Evolutionary conservation across 1,284 basidiomycete species (phyloP), one percentile per base, ranked within the genome.

Genomic region (Thecaphora thlaspeos): DNA sequence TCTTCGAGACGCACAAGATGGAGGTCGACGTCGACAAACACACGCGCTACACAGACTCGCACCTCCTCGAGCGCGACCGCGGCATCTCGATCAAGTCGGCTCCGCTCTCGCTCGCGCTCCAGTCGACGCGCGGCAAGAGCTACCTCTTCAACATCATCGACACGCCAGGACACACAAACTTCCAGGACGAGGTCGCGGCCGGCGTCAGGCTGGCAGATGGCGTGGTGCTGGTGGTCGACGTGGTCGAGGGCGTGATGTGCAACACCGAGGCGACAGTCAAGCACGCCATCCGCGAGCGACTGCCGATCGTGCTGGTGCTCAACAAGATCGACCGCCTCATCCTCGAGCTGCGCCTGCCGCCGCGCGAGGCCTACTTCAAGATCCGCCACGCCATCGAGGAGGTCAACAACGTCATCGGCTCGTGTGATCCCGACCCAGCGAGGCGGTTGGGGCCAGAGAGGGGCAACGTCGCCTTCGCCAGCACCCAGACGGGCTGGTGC

Each of bases 311-410:
- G 4, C 84, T 99, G 28, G 87, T 98, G 18, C 84, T 99, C 67
- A 99, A 98, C 84, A 98, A 99, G 83, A 87, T 98, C 72, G 95
- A 99, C 80, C 86, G 95, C 51, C 84, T 98, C 43, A 94, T 98
- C 63, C 85, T 98, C 43, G 95, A 99, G 80, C 83, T 99, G 49
- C 88, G 95, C 32, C 87, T 99, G 68, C 94, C 94, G 69, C 94
- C 95, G 43, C 82, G 87, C 41, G 95, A 98, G 73, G 95, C 95
- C 1, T 98, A 91, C 82, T 97, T 94, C 82, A 98, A 98, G 83
- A 90, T 98, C 69, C 95, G 91, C 79, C 94, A 97, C 76, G 95
- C 94, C 5, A 94, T 99, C 56, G 95, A 98, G 77, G 95, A 98
- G 79, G 88, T 99, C 57, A 99, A 99, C 79, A 89, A 88, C 12